Evolutionary conservation across 768 basidiomycete genomes (phyloP).

Genomic region (Xerocomus brunneocitrinus): DNA sequence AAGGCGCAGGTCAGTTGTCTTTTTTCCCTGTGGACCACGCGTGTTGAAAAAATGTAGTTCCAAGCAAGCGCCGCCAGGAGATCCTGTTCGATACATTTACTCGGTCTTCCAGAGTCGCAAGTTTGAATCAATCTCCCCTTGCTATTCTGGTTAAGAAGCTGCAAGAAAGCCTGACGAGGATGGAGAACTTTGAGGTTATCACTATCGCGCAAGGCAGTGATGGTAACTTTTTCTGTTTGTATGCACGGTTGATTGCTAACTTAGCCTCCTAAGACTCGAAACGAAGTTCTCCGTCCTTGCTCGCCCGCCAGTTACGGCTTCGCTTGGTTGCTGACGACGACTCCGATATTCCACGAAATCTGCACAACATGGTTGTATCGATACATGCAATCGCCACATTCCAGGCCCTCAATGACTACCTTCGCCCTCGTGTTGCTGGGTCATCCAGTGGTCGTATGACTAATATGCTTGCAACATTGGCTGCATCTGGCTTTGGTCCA

Average conservation of each 20-base stretch:
- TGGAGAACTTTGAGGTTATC: slow-evolving; percentile 94
- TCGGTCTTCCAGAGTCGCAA: slow-evolving; percentile 43
- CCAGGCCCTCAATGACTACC: slow-evolving; percentile 94
- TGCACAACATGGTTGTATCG: slow-evolving; percentile 90
- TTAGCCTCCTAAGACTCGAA: slow-evolving; percentile 60
- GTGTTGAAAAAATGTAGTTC: slow-evolving; percentile 42
- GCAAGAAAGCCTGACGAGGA: slow-evolving; percentile 90
- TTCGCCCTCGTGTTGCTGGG: slow-evolving; percentile 84
- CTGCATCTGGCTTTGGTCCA: slow-evolving; percentile 66
- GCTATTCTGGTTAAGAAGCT: slow-evolving; percentile 87
- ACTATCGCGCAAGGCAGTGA: slow-evolving; percentile 81
- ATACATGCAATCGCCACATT: slow-evolving; percentile 98
- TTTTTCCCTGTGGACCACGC: not conserved
- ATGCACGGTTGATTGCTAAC: slow-evolving; percentile 4
- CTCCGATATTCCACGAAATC: slow-evolving; percentile 78
- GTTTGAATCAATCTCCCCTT: slow-evolving; percentile 53
- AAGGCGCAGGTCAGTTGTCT: slow-evolving; percentile 31
- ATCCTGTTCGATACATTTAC: slow-evolving; percentile 78
- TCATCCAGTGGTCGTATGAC: slow-evolving; percentile 64
- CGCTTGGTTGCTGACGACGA: slow-evolving; percentile 88
- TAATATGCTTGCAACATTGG: slow-evolving; percentile 87
- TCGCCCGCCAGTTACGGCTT: slow-evolving; percentile 89
- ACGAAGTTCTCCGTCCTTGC: slow-evolving; percentile 82
- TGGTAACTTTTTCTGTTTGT: slow-evolving; percentile 40
- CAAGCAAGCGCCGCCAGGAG: slow-evolving; percentile 61